Percentiles rank a stretch among this genome's conserved stretches.
Evolutionary conservation across 257 asterid species (phyloP).

Genomic region (Euphrasia confusa): DNA sequence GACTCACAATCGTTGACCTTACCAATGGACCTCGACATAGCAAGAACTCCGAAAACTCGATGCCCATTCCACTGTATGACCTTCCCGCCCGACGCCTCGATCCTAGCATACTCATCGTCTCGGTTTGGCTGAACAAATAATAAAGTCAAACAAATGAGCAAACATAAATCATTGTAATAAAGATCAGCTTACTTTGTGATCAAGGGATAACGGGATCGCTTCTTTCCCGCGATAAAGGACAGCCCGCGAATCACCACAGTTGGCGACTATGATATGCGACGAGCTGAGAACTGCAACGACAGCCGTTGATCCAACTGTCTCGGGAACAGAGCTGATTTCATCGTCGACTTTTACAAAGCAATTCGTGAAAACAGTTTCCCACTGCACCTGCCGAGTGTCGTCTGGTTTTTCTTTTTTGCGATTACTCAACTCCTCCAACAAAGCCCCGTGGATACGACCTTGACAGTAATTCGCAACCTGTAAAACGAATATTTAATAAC

Average conservation of each 20-base stretch:
- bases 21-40: slow-evolving; percentile 95
- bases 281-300: slow-evolving; percentile 70
- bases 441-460: slow-evolving; percentile 64
- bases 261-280: slow-evolving; percentile 74
- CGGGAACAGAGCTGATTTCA: slow-evolving; percentile 48
- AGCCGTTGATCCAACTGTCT: slow-evolving; percentile 85
- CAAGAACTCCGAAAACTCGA: slow-evolving; percentile 88
- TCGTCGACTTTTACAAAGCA: slow-evolving; percentile 72
- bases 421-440: slow-evolving; percentile 52
- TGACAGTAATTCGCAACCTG: slow-evolving; percentile 86
- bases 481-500: slow-evolving; percentile 10
- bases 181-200: slow-evolving; percentile 58
- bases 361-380: slow-evolving; percentile 63
- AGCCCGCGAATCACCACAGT: slow-evolving; percentile 89
- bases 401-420: slow-evolving; percentile 28
- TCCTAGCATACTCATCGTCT: slow-evolving; percentile 81
- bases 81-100: slow-evolving; percentile 90
- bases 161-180: background rate
- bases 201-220: slow-evolving; percentile 62
- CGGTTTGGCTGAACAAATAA: slow-evolving; percentile 52
- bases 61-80: slow-evolving; percentile 91
- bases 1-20: slow-evolving; percentile 22
- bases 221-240: slow-evolving; percentile 89
- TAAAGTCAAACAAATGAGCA: background rate
- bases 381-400: slow-evolving; percentile 48